A percentile compares a stretch with the other conserved stretches of the same genome.
phyloP scores from a whole-genome alignment of 768 basidiomycete genomes.

The Suillus occidentalis region DNA sequence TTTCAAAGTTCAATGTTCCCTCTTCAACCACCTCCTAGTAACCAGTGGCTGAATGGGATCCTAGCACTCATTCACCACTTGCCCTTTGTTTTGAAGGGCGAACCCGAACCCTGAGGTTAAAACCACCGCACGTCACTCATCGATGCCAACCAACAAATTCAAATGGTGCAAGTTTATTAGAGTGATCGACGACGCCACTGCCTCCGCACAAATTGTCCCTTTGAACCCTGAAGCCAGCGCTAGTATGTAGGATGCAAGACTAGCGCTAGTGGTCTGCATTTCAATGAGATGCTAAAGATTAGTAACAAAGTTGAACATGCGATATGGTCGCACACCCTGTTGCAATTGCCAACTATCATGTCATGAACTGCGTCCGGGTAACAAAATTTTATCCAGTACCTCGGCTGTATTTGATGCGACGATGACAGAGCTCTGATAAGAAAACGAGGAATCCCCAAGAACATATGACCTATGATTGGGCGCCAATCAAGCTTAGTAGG shows the following conservation, averaged over 20 bases:
- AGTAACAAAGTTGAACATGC: too few species aligned
- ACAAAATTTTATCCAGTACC: not conserved
- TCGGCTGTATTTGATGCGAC: not conserved
- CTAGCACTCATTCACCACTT: not conserved
- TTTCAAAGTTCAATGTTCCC: not conserved
- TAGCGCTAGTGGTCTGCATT: not conserved
- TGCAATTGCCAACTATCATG: not conserved
- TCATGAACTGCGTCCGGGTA: not conserved
- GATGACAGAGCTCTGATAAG: not conserved
- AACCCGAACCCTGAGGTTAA: too few species aligned
- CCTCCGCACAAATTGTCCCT: not conserved
- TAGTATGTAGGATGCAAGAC: too few species aligned
- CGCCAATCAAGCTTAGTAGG: not conserved
- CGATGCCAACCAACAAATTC: not conserved
- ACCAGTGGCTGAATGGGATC: not conserved
- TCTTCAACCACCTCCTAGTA: not conserved
- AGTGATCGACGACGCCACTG: not conserved
- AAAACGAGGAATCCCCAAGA: not conserved
- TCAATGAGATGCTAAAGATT: too few species aligned
- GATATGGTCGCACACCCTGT: not conserved
- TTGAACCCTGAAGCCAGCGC: not conserved
- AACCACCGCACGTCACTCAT: too few species aligned
- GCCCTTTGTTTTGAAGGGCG: not conserved
- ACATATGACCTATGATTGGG: not conserved
- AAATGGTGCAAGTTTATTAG: not conserved